Conservation (phyloP, 2,329 filamentous ascomycete species). For the Aspergillus thermomutatus region DNA sequence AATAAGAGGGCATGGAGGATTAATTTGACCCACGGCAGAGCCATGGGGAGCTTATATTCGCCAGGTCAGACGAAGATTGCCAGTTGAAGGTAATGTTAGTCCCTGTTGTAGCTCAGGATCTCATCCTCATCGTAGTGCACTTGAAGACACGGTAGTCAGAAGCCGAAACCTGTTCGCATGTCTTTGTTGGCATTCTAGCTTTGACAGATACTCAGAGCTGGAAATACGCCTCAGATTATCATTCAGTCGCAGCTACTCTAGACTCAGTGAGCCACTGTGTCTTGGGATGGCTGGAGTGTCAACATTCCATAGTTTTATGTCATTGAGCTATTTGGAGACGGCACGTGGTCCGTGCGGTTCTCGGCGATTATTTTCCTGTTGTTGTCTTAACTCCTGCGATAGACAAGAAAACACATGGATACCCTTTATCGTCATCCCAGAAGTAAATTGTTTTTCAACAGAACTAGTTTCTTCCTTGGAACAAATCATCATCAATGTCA, state of each 20-base stretch:
- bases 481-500: conserved; percentile 10
- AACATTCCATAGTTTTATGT: not conserved
- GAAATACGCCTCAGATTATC: not conserved
- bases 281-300: not conserved
- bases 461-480: conserved; percentile 8
- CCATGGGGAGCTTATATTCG: not conserved
- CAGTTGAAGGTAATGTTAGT: not conserved
- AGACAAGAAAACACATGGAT: conserved; percentile 5
- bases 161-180: not conserved
- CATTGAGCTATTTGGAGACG: not conserved
- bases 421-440: not conserved
- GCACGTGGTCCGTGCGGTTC: conserved; percentile 24
- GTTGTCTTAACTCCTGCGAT: conserved; percentile 21
- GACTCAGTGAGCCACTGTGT: not conserved
- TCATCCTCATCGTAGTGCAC: not conserved
- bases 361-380: conserved; percentile 24
- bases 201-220: not conserved
- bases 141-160: not conserved
- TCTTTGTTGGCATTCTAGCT: not conserved
- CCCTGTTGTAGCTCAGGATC: not conserved
- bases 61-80: not conserved
- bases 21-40: not conserved
- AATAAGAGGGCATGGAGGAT: not conserved
- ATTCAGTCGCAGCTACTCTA: not conserved
- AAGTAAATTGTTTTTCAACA: not conserved